phyloP scores from a whole-genome alignment of 768 basidiomycete genomes.

The Xanthoconium stramineum region DNA sequence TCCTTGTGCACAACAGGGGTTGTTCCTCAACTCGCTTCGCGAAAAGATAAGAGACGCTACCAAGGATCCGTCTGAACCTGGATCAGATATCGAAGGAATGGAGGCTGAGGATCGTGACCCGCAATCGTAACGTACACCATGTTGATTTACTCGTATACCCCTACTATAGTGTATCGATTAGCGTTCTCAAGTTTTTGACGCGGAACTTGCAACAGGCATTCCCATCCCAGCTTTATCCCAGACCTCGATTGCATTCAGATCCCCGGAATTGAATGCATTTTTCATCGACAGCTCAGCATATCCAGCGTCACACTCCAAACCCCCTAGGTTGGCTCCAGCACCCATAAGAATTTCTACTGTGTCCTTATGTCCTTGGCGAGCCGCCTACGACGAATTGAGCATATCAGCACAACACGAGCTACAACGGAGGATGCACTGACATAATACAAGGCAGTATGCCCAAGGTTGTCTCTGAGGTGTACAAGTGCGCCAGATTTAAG shows the following conservation, averaged over 20 bases:
- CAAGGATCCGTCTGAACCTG: slow-evolving; percentile 21
- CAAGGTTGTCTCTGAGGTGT: slow-evolving; percentile 74
- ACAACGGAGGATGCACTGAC: slow-evolving; percentile 37
- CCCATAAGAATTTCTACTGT: slow-evolving; percentile 63
- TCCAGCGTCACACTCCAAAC: slow-evolving; percentile 57
- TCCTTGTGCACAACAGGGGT: slow-evolving; percentile 56
- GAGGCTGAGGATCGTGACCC: slow-evolving; percentile 22
- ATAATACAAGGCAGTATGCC: slow-evolving; percentile 83
- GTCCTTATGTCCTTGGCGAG: slow-evolving; percentile 62
- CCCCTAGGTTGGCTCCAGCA: slow-evolving; percentile 73
- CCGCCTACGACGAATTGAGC: slow-evolving; percentile 47
- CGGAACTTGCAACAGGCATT: neutral
- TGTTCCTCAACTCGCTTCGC: slow-evolving; percentile 64
- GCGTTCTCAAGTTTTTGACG: neutral
- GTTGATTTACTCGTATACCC: slow-evolving; percentile 16
- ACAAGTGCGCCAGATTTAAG: slow-evolving; percentile 77
- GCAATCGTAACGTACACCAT: slow-evolving; percentile 1
- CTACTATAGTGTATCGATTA: slow-evolving; percentile 8
- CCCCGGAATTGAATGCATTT: slow-evolving; percentile 37
- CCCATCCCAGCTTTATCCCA: slow-evolving; percentile 56
- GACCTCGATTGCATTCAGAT: slow-evolving; percentile 43
- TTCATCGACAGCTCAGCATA: slow-evolving; percentile 49
- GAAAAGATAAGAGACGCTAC: slow-evolving; percentile 44
- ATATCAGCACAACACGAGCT: neutral
- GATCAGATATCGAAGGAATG: slow-evolving; percentile 25